Conservation (phyloP, 306 rosid species). For the Vigna unguiculata region DNA sequence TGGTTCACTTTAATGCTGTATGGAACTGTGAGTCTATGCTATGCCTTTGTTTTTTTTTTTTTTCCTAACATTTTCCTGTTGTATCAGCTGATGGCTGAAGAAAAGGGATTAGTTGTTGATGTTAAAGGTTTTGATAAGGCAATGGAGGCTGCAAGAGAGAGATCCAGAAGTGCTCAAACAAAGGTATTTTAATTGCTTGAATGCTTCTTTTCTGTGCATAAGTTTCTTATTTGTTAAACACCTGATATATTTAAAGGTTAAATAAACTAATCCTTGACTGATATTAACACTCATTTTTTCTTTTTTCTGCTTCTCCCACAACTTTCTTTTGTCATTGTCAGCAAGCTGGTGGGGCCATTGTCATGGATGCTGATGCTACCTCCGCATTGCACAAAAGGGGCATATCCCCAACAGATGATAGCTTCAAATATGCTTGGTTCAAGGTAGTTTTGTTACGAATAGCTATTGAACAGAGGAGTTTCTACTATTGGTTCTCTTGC, state of each 20-base stretch:
- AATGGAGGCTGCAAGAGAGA: slow-evolving; percentile 95
- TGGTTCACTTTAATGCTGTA: slow-evolving; percentile 30
- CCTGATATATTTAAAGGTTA: background rate
- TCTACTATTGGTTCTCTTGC: background rate
- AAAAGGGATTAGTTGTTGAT: slow-evolving; percentile 81
- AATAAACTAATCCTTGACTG: background rate
- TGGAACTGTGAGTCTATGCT: slow-evolving; percentile 34
- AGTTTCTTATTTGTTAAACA: slow-evolving; percentile 9
- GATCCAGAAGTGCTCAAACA: slow-evolving; percentile 91
- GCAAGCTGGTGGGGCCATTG: slow-evolving; percentile 94
- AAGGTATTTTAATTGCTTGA: slow-evolving; percentile 61
- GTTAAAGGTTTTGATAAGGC: slow-evolving; percentile 75
- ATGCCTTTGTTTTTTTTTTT: slow-evolving; percentile 24
- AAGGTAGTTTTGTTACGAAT: slow-evolving; percentile 55
- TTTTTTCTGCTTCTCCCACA: slow-evolving; percentile 17
- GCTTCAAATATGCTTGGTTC: slow-evolving; percentile 79
- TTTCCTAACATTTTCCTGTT: slow-evolving; percentile 41
- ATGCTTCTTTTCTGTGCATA: slow-evolving; percentile 32
- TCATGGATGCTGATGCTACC: slow-evolving; percentile 95
- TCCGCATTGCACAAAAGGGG: slow-evolving; percentile 76
- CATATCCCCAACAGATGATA: slow-evolving; percentile 81
- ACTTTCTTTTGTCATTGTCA: slow-evolving; percentile 50
- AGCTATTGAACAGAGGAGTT: background rate
- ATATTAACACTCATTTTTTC: slow-evolving; percentile 15
- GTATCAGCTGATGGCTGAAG: slow-evolving; percentile 96